Evolutionary conservation across 192 early-diverging fungal genomes (phyloP).

Genomic region (Podila verticillata): DNA sequence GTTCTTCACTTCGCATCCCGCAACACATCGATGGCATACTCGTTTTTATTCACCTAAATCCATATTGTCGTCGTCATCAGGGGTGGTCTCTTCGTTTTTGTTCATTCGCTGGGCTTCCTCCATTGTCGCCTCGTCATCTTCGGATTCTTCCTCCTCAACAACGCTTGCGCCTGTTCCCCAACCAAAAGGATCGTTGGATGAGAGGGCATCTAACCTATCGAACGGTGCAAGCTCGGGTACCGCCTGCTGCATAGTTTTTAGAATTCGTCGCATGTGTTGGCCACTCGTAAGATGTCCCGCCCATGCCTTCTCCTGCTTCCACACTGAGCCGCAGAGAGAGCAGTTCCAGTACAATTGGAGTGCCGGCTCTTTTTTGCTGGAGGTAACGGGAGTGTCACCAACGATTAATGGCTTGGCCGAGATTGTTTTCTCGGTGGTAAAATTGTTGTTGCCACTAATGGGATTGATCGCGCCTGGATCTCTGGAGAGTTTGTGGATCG

Average conservation of each 20-base stretch:
- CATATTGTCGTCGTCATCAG: conserved; percentile 7
- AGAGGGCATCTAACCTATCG: conserved; percentile 10
- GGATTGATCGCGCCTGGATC: no score
- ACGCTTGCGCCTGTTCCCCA: conserved; percentile 26
- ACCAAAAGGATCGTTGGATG: conserved; percentile 27
- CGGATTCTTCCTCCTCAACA: conserved; percentile 29
- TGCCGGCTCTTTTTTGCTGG: not conserved
- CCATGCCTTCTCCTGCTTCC: conserved; percentile 26
- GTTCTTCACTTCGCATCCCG: no score
- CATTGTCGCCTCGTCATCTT: conserved; percentile 11
- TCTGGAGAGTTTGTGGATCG: no score
- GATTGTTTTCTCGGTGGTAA: not conserved
- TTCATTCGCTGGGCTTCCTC: not conserved
- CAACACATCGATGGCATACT: no score
- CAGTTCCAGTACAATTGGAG: conserved; percentile 10
- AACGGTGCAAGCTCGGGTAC: conserved; percentile 5
- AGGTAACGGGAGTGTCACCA: not conserved
- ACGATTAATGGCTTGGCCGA: not conserved
- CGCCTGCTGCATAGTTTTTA: conserved; percentile 3
- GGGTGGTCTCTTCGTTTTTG: not conserved
- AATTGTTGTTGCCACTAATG: no score
- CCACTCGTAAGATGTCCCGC: conserved; percentile 23
- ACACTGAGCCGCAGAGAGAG: conserved; percentile 12
- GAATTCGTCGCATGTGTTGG: conserved; percentile 19
- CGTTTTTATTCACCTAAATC: conserved; percentile 13